Percentiles rank a stretch among this genome's conserved stretches.
Conservation (phyloP, 768 basidiomycete species). For the Clitopilus hobsonii region DNA sequence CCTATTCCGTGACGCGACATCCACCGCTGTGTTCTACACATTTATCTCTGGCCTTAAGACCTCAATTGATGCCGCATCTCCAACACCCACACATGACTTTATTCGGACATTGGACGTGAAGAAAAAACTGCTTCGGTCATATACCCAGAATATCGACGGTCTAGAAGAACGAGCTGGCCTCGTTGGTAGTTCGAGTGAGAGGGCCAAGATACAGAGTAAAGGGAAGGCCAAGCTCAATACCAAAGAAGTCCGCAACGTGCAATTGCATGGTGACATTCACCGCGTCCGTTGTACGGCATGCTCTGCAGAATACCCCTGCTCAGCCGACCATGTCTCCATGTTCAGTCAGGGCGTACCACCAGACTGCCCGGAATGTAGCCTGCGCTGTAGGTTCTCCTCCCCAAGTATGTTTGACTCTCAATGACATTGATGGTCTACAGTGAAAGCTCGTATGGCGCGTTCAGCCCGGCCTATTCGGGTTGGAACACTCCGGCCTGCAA, state of each 20-base stretch:
- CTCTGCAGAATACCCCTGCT: conserved; percentile 72
- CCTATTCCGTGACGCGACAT: conserved; percentile 80
- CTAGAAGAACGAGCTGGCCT: conserved; percentile 82
- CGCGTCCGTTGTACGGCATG: conserved; percentile 86
- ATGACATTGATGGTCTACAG: conserved; percentile 26
- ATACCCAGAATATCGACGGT: conserved; percentile 98
- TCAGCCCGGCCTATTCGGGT: conserved; percentile 75
- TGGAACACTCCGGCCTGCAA: conserved; percentile 87
- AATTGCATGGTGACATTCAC: conserved; percentile 92
- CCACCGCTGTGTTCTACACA: conserved; percentile 88
- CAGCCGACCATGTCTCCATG: conserved; percentile 49
- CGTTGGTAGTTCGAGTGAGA: conserved; percentile 56
- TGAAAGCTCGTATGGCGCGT: conserved; percentile 74
- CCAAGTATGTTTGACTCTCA: neutral
- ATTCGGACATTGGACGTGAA: conserved; percentile 80
- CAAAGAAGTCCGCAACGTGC: conserved; percentile 81
- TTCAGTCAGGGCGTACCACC: conserved; percentile 75
- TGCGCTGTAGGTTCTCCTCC: conserved; percentile 60
- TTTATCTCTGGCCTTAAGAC: conserved; percentile 90
- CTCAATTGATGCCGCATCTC: conserved; percentile 74
- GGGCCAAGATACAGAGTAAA: conserved; percentile 47
- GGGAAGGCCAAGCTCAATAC: conserved; percentile 65
- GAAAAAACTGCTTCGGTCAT: conserved; percentile 81
- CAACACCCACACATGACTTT: conserved; percentile 85
- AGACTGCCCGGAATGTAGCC: conserved; percentile 80